Base-by-base conservation (phyloP, 1,139 yeast species). In the Kodamaea fungicola region DNA sequence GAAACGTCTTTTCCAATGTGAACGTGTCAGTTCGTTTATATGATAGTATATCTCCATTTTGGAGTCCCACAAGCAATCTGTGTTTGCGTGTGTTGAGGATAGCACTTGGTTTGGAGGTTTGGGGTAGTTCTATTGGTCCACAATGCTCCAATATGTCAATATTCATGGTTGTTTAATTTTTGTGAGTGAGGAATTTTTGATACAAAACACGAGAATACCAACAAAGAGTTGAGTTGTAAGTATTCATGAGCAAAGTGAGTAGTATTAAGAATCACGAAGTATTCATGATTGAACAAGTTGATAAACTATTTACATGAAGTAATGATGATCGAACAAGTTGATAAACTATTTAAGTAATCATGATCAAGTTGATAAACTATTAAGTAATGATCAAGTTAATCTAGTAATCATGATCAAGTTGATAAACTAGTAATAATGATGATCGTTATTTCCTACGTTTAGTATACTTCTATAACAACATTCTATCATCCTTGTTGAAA, bases 41-140 rank as follows among this genome's bases (percentile, higher is more conserved):
- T 40, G 33, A 40, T 40, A 63, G 12, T 64, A 70, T 44, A 44
- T 64, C 71, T 2, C 75, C 75, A 46, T 64, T 63, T 39, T 51
- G 38, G 22, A 60, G 53, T 2, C 75, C 76, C 13, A 65, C 55
- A 40, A 55, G 67, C 7, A 67, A 40, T 30, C 50, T 51, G 7
- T 33, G 33, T 26, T 31, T 60, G 61, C 31, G 38, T 24, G 44
- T 59, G 58, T n/a, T 54, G 44, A 7, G 51, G 42, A 35, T 56
- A 42, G 35, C 55, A 42, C 39, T 63, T 70, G 34, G 22, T 28
- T 28, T 24, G 31, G 24, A 21, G 23, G 32, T 10, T 6, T 13
- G 22, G 29, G 60, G 49, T 35, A 62, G 43, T 46, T 55, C 59
- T 38, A 62, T 46, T 49, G 65, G 51, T 32, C 50, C 55, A 31